A percentile compares a stretch with the other conserved stretches of the same genome.
Conservation (phyloP, 1,284 basidiomycete genomes). For the Moesziomyces globuligerus region DNA sequence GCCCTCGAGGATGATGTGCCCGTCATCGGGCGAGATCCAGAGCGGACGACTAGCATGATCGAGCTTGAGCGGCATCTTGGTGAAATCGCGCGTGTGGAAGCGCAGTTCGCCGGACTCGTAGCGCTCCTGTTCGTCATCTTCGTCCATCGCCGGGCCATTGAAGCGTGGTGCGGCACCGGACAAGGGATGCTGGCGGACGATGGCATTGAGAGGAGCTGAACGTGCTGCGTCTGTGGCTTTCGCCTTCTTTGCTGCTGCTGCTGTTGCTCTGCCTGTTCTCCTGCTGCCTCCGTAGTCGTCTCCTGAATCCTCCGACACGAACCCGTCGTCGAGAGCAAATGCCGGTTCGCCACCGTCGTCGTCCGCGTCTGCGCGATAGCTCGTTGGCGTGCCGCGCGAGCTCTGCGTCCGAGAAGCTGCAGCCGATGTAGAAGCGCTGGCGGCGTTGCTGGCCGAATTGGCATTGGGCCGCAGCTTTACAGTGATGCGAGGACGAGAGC, state of each 20-base stretch:
- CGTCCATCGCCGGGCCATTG: conserved; percentile 37
- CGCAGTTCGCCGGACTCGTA: conserved; percentile 71
- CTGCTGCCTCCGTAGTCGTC: conserved; percentile 34
- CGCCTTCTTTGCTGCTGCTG: conserved; percentile 12
- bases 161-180: conserved; percentile 46
- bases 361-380: conserved; percentile 15
- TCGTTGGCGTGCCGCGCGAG: conserved; percentile 17
- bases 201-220: conserved; percentile 6
- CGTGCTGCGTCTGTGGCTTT: conserved; percentile 4
- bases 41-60: conserved; percentile 63
- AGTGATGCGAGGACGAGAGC: conserved; percentile 38
- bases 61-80: conserved; percentile 62
- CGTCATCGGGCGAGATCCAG: conserved; percentile 66
- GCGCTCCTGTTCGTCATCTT: conserved; percentile 39
- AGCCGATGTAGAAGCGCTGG: conserved; percentile 24
- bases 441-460: conserved; percentile 17
- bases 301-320: conserved; percentile 45
- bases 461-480: conserved; percentile 43
- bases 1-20: conserved; percentile 65
- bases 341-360: conserved; percentile 34
- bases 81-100: conserved; percentile 74
- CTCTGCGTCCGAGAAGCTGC: conserved; percentile 32
- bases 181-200: conserved; percentile 40
- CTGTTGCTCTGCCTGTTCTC: conserved; percentile 5
- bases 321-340: conserved; percentile 34